phyloP scores from a whole-genome alignment of 139 green algal genomes.

The Raphidocelis subcapitata region DNA sequence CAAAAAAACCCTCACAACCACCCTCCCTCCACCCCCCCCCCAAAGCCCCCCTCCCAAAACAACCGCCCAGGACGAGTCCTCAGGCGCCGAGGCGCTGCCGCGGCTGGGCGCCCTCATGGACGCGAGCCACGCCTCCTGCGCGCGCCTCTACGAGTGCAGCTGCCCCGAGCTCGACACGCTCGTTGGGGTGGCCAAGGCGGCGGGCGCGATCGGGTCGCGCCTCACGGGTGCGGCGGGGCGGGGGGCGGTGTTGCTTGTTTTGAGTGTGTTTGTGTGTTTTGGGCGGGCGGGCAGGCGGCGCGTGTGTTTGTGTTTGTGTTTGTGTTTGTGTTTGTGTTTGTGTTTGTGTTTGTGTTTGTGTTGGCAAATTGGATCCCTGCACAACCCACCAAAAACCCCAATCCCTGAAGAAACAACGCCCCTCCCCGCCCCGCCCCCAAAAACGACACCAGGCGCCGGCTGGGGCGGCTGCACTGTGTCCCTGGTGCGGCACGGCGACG shows the following conservation, averaged over 20 bases:
- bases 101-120: conserved; percentile 85
- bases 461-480: conserved; percentile 95
- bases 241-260: too few species aligned
- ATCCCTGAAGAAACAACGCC: background rate
- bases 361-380: too few species aligned
- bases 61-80: background rate
- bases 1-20: too few species aligned
- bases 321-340: too few species aligned
- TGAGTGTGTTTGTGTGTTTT: background rate
- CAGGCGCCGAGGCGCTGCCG: conserved; percentile 45
- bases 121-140: conserved; percentile 80
- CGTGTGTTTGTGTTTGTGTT: too few species aligned
- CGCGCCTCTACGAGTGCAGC: conserved; percentile 88
- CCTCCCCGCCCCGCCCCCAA: background rate
- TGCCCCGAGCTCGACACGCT: conserved; percentile 90
- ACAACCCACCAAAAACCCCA: too few species aligned
- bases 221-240: conserved; percentile 71
- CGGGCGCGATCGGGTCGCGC: conserved; percentile 78
- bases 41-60: background rate
- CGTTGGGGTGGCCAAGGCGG: conserved; percentile 51
- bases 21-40: too few species aligned
- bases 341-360: too few species aligned
- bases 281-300: too few species aligned
- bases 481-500: conserved; percentile 63
- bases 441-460: conserved; percentile 61